Evolutionary conservation across 2,329 filamentous ascomycete genomes (phyloP), one percentile per base, ranked within the genome.

Genomic region (Penicillium sp.): DNA sequence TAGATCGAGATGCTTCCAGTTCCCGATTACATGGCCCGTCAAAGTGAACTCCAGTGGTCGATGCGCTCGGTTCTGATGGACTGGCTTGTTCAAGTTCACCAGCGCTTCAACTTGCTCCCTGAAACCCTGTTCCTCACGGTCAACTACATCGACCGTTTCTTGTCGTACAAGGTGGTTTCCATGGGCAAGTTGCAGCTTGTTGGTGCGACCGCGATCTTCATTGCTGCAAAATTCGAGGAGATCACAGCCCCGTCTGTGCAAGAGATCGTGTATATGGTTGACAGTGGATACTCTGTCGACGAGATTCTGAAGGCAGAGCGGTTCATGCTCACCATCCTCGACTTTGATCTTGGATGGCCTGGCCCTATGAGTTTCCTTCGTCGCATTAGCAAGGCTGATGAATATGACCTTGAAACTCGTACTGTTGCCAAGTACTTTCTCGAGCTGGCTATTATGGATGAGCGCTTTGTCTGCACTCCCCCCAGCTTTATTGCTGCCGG

Each of bases 181-280:
- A 84, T 97, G 14, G 90, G 89, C 59, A 97, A 97, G 78, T 82
- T 99, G 44, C 94, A 99, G 78, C 85, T 99, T 16, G 94, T 97
- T 50, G 94, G 94, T 45, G 93, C 94, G 22, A 97, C 94, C 4
- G 94, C 94, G 26, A 89, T 99, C 64, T 92, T 97, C 67, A 88
- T 99, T 58, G 94, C 94, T 13, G 90, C 94, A 66, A 99, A 99
- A 77, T 99, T 97, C 71, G 94, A 99, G 75, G 94, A 99, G 78
- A 97, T 99, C 79, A 96, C 96, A 76, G 96, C 92, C 74, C 94
- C 92, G 24, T 96, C 93, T 1, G 86, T 99, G 22, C 85, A 89
- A 59, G 94, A 99, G 79, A 96, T 99, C 68, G 89, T 96, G 58
- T 97, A 93, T 80, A 97, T 99, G 93, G 94, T 99, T 39, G 94